phyloP scores from a whole-genome alignment of 352 stramenopile genomes.

The Blastocystis sp. region DNA sequence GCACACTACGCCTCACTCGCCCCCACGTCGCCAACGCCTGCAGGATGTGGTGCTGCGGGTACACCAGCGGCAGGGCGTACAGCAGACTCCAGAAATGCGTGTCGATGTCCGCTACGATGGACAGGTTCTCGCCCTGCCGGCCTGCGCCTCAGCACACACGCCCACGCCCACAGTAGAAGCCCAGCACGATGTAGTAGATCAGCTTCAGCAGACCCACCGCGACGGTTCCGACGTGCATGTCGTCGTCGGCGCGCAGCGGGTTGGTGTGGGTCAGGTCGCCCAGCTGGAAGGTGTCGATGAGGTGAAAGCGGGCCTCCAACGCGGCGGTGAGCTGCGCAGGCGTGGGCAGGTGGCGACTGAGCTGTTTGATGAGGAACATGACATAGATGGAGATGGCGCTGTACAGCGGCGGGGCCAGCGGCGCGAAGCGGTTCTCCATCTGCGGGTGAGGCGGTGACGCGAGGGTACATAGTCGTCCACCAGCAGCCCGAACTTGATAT shows the following conservation, averaged over 20 bases:
- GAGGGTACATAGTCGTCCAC: slow-evolving; percentile 15
- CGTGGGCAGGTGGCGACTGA: not conserved
- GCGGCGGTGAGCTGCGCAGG: not conserved
- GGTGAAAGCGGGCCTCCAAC: slow-evolving; percentile 31
- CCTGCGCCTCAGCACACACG: not conserved
- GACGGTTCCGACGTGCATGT: not conserved
- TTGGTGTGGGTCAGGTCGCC: not conserved
- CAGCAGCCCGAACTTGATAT: slow-evolving; percentile 9
- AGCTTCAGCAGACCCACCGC: not conserved
- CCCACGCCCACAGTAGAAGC: slow-evolving; percentile 2
- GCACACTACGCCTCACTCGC: not conserved
- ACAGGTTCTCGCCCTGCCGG: slow-evolving; percentile 6
- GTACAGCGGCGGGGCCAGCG: slow-evolving; percentile 5
- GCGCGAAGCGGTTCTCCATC: slow-evolving; percentile 25
- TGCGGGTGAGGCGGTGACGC: not conserved
- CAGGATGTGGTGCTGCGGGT: not conserved
- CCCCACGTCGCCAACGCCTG: not conserved
- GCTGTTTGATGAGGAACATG: slow-evolving; percentile 33
- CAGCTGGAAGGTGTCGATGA: slow-evolving; percentile 32
- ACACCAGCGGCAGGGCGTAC: slow-evolving; percentile 16
- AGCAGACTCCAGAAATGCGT: slow-evolving; percentile 33
- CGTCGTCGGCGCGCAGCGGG: not conserved
- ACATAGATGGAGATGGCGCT: slow-evolving; percentile 5
- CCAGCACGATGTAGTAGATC: slow-evolving; percentile 29
- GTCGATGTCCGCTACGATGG: not conserved